These are phyloP conservation scores for Sistotremastrum suecicum DNA, from an alignment of 768 basidiomycete species.

Conservation along the genomic window DNA sequence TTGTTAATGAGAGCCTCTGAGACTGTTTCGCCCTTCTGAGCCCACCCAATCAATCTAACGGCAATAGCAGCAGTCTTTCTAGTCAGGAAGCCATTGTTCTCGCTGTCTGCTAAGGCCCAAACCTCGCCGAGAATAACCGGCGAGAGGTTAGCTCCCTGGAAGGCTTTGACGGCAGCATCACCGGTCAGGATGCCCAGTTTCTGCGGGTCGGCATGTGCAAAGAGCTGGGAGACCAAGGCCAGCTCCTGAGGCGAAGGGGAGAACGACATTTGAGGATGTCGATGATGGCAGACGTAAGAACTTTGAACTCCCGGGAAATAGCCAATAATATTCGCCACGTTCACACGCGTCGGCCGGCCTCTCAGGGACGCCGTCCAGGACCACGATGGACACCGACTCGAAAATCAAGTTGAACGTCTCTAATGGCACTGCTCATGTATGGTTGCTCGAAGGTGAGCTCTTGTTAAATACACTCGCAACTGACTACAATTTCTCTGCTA, in stretches of 20 bases:
- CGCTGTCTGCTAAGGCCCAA: constrained; percentile 85
- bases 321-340: too few relatives aligned
- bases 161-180: constrained; percentile 79
- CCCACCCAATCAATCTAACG: constrained; percentile 83
- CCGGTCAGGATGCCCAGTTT: constrained; percentile 78
- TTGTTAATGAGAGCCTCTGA: constrained; percentile 47
- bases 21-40: constrained; percentile 72
- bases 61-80: constrained; percentile 79
- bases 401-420: too few relatives aligned
- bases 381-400: too few relatives aligned
- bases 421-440: too few relatives aligned
- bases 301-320: too few relatives aligned
- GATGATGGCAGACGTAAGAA: too few relatives aligned
- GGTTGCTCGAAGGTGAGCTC: too few relatives aligned
- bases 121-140: constrained; percentile 78
- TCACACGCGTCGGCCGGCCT: too few relatives aligned
- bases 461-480: too few relatives aligned
- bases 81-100: constrained; percentile 87
- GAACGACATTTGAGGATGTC: constrained; percentile 14
- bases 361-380: too few relatives aligned
- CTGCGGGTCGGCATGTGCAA: constrained; percentile 57
- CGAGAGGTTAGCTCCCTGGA: constrained; percentile 69
- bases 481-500: constrained; percentile 14
- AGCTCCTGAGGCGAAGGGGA: constrained; percentile 33
- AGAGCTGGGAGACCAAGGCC: constrained; percentile 59